These are phyloP conservation scores for Leucocoprinus sp. DNA, from an alignment of 768 basidiomycete genomes.

Conservation along the genomic window DNA sequence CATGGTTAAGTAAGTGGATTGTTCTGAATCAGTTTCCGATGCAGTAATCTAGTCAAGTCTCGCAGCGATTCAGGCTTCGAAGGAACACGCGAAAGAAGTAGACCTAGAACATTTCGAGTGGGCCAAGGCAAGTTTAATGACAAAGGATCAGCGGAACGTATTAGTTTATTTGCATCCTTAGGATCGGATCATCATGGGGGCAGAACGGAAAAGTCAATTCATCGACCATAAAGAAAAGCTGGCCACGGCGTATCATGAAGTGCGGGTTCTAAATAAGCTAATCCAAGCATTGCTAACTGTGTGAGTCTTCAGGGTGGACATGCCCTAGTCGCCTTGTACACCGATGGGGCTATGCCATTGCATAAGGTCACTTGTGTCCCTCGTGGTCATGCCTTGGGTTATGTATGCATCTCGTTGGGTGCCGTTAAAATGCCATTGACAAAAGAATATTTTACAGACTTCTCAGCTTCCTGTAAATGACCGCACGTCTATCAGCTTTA, in stretches of 20 bases:
- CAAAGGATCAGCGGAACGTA: background rate
- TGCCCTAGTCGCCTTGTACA: constrained; percentile 90
- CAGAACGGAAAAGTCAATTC: constrained; percentile 84
- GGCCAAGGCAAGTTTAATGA: constrained; percentile 63
- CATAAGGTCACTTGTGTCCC: constrained; percentile 98
- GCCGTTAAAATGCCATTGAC: constrained; percentile 9
- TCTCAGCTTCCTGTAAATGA: constrained; percentile 74
- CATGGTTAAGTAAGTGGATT: constrained; percentile 74
- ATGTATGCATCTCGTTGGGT: constrained; percentile 41
- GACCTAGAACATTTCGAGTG: constrained; percentile 86
- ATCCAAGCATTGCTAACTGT: constrained; percentile 8
- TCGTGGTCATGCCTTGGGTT: constrained; percentile 86
- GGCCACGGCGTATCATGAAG: constrained; percentile 96
- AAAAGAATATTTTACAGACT: constrained; percentile 42
- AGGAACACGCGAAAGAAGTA: constrained; percentile 71
- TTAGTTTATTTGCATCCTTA: constrained; percentile 16
- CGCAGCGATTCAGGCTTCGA: constrained; percentile 92
- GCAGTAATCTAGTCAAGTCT: constrained; percentile 33
- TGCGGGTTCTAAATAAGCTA: constrained; percentile 21
- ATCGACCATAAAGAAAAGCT: constrained; percentile 82
- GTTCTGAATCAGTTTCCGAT: constrained; percentile 1
- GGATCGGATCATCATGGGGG: constrained; percentile 97
- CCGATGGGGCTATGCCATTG: constrained; percentile 90
- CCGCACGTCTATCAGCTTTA: constrained; percentile 59
- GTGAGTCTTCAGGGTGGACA: constrained; percentile 63